These are phyloP conservation scores for Nematocida sp. DNA, from an alignment of 371 early-diverging fungal species.

Conservation along the genomic window DNA sequence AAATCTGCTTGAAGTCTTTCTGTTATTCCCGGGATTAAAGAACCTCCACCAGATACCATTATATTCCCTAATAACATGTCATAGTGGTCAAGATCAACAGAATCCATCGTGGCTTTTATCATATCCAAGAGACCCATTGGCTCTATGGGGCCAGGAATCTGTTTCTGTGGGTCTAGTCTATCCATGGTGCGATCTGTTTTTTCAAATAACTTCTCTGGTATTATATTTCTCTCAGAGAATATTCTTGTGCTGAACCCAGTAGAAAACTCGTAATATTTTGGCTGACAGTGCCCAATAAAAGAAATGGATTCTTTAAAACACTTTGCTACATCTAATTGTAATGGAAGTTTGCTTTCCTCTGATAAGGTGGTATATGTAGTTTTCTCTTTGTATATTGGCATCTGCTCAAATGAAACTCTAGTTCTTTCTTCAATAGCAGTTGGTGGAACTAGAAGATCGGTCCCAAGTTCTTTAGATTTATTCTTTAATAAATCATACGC, in stretches of 20 bases:
- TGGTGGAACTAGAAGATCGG: constrained; percentile 27
- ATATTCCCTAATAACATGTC: constrained; percentile 48
- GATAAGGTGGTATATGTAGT: neutral
- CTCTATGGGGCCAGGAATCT: constrained; percentile 3
- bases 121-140: constrained; percentile 35
- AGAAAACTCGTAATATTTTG: constrained; percentile 46
- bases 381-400: constrained; percentile 42
- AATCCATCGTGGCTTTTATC: constrained; percentile 25
- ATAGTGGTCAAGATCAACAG: constrained; percentile 30
- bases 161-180: constrained; percentile 36
- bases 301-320: constrained; percentile 48
- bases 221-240: constrained; percentile 44
- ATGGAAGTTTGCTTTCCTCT: neutral
- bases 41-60: constrained; percentile 52
- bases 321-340: constrained; percentile 32
- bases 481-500: constrained; percentile 8
- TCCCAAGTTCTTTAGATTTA: constrained; percentile 18
- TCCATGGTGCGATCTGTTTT: neutral
- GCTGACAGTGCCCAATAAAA: constrained; percentile 43
- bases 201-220: constrained; percentile 35
- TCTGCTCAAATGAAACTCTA: constrained; percentile 42
- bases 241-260: constrained; percentile 43
- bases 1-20: constrained; percentile 36
- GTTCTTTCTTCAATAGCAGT: constrained; percentile 35
- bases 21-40: constrained; percentile 36